These are phyloP conservation scores for Rhizopus sp. DNA, from an alignment of 371 early-diverging fungal genomes.

Conservation along the genomic window DNA sequence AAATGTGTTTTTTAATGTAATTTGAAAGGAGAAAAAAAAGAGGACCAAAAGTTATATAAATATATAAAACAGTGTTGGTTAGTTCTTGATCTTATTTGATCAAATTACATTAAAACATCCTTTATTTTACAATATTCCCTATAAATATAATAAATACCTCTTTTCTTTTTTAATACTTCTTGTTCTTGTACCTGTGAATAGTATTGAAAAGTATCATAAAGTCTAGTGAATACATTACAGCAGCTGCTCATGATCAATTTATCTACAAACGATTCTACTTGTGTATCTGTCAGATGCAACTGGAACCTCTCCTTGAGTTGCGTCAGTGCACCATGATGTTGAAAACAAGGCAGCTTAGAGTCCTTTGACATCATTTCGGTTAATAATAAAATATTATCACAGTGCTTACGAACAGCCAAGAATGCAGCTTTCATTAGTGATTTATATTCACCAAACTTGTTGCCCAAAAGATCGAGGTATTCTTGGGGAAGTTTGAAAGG, in stretches of 20 bases:
- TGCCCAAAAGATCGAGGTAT: constrained; percentile 91
- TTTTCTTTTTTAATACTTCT: neutral
- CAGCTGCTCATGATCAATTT: constrained; percentile 90
- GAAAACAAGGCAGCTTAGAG: constrained; percentile 91
- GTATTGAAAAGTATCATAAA: constrained; percentile 99
- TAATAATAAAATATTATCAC: constrained; percentile 77
- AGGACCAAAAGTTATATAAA: constrained; percentile 10
- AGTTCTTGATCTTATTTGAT: constrained; percentile 28
- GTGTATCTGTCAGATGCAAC: constrained; percentile 81
- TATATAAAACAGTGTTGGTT: constrained; percentile 5
- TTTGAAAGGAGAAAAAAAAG: constrained; percentile 18
- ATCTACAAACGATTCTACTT: constrained; percentile 89
- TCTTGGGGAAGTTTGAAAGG: constrained; percentile 98
- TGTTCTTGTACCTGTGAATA: constrained; percentile 81
- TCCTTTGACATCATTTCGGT: constrained; percentile 93
- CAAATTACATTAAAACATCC: constrained; percentile 5
- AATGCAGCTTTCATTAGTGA: constrained; percentile 78
- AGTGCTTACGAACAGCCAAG: constrained; percentile 78
- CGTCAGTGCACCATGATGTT: constrained; percentile 54
- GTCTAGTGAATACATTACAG: constrained; percentile 93
- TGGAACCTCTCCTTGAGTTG: constrained; percentile 84
- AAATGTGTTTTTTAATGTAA: constrained; percentile 1
- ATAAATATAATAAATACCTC: neutral
- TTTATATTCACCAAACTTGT: constrained; percentile 82
- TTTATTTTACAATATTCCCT: constrained; percentile 21